phyloP scores from a whole-genome alignment of 73 alveolate species.

The Urostyla sp. region DNA sequence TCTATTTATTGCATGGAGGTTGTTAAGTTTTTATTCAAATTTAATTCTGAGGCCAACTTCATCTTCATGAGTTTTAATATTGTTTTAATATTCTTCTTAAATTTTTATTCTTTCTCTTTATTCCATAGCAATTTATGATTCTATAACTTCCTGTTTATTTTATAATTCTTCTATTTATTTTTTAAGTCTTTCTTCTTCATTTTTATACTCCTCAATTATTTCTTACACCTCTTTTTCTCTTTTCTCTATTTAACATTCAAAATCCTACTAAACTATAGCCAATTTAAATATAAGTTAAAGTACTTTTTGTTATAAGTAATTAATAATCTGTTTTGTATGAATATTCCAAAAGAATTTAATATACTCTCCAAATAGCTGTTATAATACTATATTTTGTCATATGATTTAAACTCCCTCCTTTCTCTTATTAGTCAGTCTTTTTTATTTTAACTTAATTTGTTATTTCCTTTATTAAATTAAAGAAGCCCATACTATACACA shows the following conservation, averaged over 20 bases:
- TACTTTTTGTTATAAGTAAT: slow-evolving; percentile 54
- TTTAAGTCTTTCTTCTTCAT: background rate
- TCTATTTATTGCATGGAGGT: slow-evolving; percentile 58
- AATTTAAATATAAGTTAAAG: background rate
- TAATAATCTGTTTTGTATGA: slow-evolving; percentile 62
- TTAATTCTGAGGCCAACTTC: slow-evolving; percentile 56
- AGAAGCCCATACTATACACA: slow-evolving; percentile 77
- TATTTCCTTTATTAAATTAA: slow-evolving; percentile 55
- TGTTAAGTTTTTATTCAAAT: slow-evolving; percentile 59
- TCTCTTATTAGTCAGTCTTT: slow-evolving; percentile 3
- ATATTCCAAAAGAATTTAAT: slow-evolving; percentile 59
- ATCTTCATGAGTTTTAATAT: slow-evolving; percentile 59
- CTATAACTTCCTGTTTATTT: background rate
- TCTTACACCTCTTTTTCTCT: slow-evolving; percentile 39
- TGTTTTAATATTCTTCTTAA: slow-evolving; percentile 31
- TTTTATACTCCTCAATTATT: background rate
- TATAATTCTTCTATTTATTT: background rate
- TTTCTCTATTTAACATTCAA: background rate
- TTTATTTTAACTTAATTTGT: slow-evolving; percentile 60
- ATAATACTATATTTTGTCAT: slow-evolving; percentile 46
- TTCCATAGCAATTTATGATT: slow-evolving; percentile 1
- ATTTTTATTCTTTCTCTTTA: background rate
- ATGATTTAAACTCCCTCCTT: slow-evolving; percentile 15
- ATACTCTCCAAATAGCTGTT: slow-evolving; percentile 68
- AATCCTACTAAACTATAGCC: slow-evolving; percentile 25